Evolutionary conservation across 331 rosid genomes (phyloP).

Genomic region (Pyrus hybrid): DNA sequence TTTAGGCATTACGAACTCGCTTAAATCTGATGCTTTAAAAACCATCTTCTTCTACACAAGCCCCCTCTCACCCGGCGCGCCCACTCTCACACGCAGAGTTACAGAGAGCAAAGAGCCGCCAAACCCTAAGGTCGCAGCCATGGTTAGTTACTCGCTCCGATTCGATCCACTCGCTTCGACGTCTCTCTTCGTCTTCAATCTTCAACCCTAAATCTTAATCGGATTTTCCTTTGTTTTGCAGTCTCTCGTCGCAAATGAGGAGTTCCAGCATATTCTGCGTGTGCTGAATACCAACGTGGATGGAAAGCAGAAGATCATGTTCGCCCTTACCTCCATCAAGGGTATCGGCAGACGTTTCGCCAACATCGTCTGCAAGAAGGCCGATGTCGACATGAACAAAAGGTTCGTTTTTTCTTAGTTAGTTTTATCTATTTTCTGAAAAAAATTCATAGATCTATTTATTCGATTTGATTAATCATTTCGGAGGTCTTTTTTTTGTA

Average conservation of each 20-base stretch:
- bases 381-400: slow-evolving; percentile 62
- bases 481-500: neutral
- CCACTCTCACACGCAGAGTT: neutral
- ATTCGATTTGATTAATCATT: neutral
- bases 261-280: slow-evolving; percentile 74
- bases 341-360: slow-evolving; percentile 70
- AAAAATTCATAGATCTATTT: neutral
- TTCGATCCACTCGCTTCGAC: neutral
- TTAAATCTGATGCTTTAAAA: slow-evolving; percentile 6
- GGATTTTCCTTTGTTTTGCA: slow-evolving; percentile 8
- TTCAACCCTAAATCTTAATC: neutral
- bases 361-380: slow-evolving; percentile 65
- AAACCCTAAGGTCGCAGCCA: slow-evolving; percentile 8
- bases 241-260: slow-evolving; percentile 66
- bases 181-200: neutral
- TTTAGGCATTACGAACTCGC: neutral
- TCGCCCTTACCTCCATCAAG: slow-evolving; percentile 69
- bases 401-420: slow-evolving; percentile 14
- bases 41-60: neutral
- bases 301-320: slow-evolving; percentile 70
- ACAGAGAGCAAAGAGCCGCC: neutral
- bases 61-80: slow-evolving; percentile 1
- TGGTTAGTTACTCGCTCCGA: slow-evolving; percentile 25
- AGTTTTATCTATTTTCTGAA: neutral
- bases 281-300: slow-evolving; percentile 63